These are phyloP conservation scores for Aspergillus piperis DNA, from an alignment of 2,329 filamentous ascomycete species.

Conservation along the genomic window DNA sequence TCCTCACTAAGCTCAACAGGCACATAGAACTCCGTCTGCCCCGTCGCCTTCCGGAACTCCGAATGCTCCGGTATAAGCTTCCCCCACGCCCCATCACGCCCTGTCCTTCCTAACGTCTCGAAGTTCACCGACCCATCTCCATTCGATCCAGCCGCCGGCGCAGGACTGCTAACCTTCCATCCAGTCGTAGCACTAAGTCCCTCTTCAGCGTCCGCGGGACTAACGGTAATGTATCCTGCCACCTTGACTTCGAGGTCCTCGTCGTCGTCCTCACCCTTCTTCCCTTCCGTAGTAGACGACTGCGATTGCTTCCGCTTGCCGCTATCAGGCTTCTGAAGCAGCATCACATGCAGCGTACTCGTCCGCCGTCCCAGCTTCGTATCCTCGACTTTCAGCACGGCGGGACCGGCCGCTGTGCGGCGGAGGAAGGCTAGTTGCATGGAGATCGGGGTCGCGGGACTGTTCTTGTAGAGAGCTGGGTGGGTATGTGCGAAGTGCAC, in stretches of 20 bases:
- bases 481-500: conserved; percentile 63
- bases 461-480: conserved; percentile 49
- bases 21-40: conserved; percentile 53
- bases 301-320: no score
- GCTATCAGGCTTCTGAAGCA: conserved; percentile 43
- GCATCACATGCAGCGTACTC: conserved; percentile 63
- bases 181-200: conserved; percentile 59
- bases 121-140: conserved; percentile 34
- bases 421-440: conserved; percentile 67
- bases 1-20: conserved; percentile 16
- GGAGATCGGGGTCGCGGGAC: conserved; percentile 60
- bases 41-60: conserved; percentile 50
- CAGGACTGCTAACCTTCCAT: conserved; percentile 54
- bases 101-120: conserved; percentile 19
- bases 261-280: conserved; percentile 35
- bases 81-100: conserved; percentile 31
- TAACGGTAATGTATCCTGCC: conserved; percentile 65
- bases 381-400: conserved; percentile 60
- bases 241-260: conserved; percentile 57
- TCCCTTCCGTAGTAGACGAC: neutral
- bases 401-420: conserved; percentile 61
- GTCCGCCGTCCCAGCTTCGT: conserved; percentile 66
- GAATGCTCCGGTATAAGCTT: conserved; percentile 30
- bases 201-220: conserved; percentile 60
- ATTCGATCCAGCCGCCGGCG: conserved; percentile 39